Percentiles rank a stretch among this genome's conserved stretches.
phyloP scores from a whole-genome alignment of 768 basidiomycete species.

The Boletellus emodensis region DNA sequence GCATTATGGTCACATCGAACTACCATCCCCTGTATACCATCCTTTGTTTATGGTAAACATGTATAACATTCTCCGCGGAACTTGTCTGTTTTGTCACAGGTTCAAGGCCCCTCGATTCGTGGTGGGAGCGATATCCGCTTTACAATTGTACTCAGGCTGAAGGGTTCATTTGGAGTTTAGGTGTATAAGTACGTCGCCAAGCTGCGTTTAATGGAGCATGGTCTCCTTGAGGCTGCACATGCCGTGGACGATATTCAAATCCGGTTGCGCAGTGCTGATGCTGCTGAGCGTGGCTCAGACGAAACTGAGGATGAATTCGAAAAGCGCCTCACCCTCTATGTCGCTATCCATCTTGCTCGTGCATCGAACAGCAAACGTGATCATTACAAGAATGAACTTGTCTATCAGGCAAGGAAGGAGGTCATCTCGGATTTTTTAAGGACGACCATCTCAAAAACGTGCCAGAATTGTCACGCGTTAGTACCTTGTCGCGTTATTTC shows the following conservation, averaged over 20 bases:
- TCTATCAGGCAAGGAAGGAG: constrained; percentile 83
- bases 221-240: constrained; percentile 78
- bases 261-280: constrained; percentile 30
- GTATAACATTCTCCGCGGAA: constrained; percentile 80
- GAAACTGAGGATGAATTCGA: constrained; percentile 64
- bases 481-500: constrained; percentile 30
- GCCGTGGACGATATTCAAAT: constrained; percentile 67
- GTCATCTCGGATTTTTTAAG: constrained; percentile 80
- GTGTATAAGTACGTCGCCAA: constrained; percentile 82
- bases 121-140: constrained; percentile 41
- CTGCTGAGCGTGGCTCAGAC: constrained; percentile 40
- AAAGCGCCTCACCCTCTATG: constrained; percentile 60
- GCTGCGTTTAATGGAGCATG: constrained; percentile 83
- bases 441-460: constrained; percentile 62
- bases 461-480: constrained; percentile 83
- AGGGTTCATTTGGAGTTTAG: constrained; percentile 36
- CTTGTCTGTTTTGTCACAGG: constrained; percentile 91
- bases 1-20: constrained; percentile 96
- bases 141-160: constrained; percentile 4
- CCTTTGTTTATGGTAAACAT: constrained; percentile 93
- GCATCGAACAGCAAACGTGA: constrained; percentile 63
- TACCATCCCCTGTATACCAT: constrained; percentile 93
- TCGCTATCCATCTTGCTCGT: constrained; percentile 44
- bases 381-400: constrained; percentile 82
- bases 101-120: constrained; percentile 78